Evolutionary conservation across 164 flowering plant genomes (phyloP).

Genomic region (Hamamelis virginiana): DNA sequence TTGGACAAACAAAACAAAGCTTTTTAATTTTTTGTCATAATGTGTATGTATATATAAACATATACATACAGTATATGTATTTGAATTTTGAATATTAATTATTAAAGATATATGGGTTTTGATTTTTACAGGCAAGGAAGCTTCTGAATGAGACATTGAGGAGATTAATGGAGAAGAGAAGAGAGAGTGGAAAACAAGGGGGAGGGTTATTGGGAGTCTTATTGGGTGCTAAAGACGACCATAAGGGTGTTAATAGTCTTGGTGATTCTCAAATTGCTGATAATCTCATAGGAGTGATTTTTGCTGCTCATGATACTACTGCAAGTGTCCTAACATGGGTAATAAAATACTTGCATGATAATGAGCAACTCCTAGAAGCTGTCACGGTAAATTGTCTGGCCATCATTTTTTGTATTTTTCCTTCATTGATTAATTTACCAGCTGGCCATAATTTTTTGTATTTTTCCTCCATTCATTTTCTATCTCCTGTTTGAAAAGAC

Average conservation of each 20-base stretch:
- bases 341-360: conserved; percentile 70
- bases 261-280: conserved; percentile 79
- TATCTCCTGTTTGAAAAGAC: no score
- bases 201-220: conserved; percentile 55
- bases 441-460: not conserved
- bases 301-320: conserved; percentile 96
- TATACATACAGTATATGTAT: no score
- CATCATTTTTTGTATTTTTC: not conserved
- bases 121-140: conserved; percentile 65
- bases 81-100: no score
- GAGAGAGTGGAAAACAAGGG: conserved; percentile 30
- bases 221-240: conserved; percentile 24
- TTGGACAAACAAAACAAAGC: no score
- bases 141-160: conserved; percentile 48
- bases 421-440: not conserved
- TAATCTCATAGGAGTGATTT: conserved; percentile 83
- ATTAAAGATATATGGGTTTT: no score
- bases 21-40: no score
- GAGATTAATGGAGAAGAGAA: conserved; percentile 55
- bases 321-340: conserved; percentile 88
- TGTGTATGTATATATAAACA: no score
- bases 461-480: not conserved
- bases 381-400: conserved; percentile 48
- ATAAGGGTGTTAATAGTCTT: conserved; percentile 27
- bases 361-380: conserved; percentile 47